phyloP scores from a whole-genome alignment of 495 filamentous ascomycete genomes.

The Durotheca rogersii region DNA sequence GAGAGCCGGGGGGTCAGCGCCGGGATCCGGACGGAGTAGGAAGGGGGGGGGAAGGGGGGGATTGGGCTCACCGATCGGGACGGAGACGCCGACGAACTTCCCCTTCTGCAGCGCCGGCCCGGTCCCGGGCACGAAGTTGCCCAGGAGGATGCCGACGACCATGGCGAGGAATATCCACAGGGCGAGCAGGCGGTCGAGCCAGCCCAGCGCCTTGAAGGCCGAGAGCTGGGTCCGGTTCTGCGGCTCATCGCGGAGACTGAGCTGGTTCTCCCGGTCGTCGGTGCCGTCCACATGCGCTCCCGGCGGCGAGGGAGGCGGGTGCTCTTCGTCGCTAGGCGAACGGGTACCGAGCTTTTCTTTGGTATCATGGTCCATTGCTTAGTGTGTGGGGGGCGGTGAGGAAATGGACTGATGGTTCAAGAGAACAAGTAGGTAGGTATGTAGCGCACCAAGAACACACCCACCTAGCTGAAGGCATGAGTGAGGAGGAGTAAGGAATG shows the following conservation, averaged over 20 bases:
- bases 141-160: conserved; percentile 74
- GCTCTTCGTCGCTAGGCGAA: too few relatives aligned
- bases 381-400: too few relatives aligned
- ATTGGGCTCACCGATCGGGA: conserved; percentile 68
- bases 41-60: background rate
- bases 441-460: too few relatives aligned
- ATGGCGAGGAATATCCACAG: conserved; percentile 88
- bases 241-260: background rate
- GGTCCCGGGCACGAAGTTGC: conserved; percentile 69
- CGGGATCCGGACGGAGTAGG: background rate
- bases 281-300: background rate
- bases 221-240: conserved; percentile 26
- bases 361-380: too few relatives aligned
- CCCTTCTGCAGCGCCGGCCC: conserved; percentile 67
- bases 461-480: too few relatives aligned
- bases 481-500: too few relatives aligned
- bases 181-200: conserved; percentile 75
- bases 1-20: background rate
- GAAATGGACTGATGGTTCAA: too few relatives aligned
- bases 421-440: too few relatives aligned
- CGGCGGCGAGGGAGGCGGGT: too few relatives aligned
- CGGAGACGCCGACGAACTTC: conserved; percentile 68
- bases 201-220: conserved; percentile 57
- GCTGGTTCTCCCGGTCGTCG: background rate
- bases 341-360: too few relatives aligned